Conservation (phyloP, 805 yeast species). For the Kuraishia hungarica region DNA sequence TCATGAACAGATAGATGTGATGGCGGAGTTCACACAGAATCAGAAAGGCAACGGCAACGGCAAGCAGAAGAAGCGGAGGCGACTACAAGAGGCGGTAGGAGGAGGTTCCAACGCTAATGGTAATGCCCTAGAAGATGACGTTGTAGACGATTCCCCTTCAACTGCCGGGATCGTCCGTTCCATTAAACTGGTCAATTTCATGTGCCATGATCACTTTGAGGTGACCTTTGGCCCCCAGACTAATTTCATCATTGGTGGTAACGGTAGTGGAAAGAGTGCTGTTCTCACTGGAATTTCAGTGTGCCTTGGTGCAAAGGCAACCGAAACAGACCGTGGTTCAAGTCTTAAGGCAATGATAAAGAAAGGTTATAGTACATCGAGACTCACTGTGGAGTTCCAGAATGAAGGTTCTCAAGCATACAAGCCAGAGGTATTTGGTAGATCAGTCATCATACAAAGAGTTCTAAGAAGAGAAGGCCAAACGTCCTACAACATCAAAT, state of each 20-base stretch:
- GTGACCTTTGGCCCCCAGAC: conserved; percentile 69
- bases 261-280: conserved; percentile 91
- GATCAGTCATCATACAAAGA: conserved; percentile 62
- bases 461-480: conserved; percentile 46
- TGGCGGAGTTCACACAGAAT: conserved; percentile 18
- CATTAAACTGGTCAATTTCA: conserved; percentile 63
- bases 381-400: conserved; percentile 53
- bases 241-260: conserved; percentile 82
- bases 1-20: conserved; percentile 1
- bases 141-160: conserved; percentile 22
- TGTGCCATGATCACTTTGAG: conserved; percentile 83
- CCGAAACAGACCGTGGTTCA: conserved; percentile 78
- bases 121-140: neutral
- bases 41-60: conserved; percentile 14
- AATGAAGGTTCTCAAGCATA: conserved; percentile 64
- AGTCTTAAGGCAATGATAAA: conserved; percentile 62
- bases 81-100: neutral
- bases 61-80: conserved; percentile 8
- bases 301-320: conserved; percentile 84
- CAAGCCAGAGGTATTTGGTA: conserved; percentile 59
- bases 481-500: conserved; percentile 43
- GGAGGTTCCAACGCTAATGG: neutral
- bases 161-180: conserved; percentile 62
- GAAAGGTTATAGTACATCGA: conserved; percentile 66
- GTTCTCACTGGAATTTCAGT: conserved; percentile 80